Percentiles rank a stretch among this genome's conserved stretches.
These are phyloP conservation scores for Penicillium sp. DNA, from an alignment of 2,329 filamentous ascomycete species.

Conservation along the genomic window DNA sequence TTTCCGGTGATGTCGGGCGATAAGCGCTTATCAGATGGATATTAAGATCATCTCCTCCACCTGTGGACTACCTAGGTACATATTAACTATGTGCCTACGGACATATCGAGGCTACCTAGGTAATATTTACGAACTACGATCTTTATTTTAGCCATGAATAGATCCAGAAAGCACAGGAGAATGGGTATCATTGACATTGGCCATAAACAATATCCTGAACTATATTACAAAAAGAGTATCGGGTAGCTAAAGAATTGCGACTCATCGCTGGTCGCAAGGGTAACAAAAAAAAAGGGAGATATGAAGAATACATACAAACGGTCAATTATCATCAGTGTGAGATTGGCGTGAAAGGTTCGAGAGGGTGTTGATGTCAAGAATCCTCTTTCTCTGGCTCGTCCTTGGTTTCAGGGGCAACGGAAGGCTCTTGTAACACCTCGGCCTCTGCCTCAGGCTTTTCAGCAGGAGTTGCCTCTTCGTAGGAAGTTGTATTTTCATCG, in stretches of 20 bases:
- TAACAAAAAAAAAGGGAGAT: background rate
- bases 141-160: background rate
- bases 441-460: constrained; percentile 12
- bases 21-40: constrained; percentile 8
- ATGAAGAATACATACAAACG: background rate
- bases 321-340: constrained; percentile 8
- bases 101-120: background rate
- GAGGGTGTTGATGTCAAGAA: constrained; percentile 1
- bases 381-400: constrained; percentile 16
- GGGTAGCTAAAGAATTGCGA: background rate
- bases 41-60: background rate
- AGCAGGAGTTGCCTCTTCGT: constrained; percentile 8
- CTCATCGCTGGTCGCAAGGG: background rate
- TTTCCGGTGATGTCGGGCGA: constrained; percentile 4
- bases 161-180: constrained; percentile 5
- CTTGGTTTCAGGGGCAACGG: constrained; percentile 3
- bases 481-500: constrained; percentile 5
- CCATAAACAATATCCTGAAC: constrained; percentile 24
- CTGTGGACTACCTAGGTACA: too few species aligned
- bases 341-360: constrained; percentile 5
- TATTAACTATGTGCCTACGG: background rate
- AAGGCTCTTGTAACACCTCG: background rate
- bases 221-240: constrained; percentile 26
- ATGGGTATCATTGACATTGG: constrained; percentile 31
- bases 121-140: background rate